These are phyloP conservation scores for Acacia confusa DNA, from an alignment of 306 rosid genomes.

Conservation along the genomic window DNA sequence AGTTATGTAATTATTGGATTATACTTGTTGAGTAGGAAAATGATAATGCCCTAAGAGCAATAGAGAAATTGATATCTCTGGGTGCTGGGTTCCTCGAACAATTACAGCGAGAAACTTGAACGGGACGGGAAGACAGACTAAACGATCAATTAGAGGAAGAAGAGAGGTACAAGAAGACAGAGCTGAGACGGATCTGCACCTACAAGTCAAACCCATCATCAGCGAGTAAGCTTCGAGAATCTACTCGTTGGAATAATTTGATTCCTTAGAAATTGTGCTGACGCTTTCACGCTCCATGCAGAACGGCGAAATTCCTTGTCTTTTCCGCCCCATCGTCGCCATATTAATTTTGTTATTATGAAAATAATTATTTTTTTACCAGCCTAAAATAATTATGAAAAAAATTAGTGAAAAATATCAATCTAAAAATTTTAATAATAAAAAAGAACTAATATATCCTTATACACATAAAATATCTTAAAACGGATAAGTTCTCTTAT, in stretches of 20 bases:
- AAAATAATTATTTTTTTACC: background rate
- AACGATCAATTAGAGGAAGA: background rate
- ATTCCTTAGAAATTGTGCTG: background rate
- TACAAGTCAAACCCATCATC: constrained; percentile 9
- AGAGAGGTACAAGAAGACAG: background rate
- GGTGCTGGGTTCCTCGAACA: background rate
- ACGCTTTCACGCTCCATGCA: background rate
- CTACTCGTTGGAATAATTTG: background rate
- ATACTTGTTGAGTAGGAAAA: background rate
- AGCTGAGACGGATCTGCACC: background rate
- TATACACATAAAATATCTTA: too few species aligned
- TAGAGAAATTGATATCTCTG: background rate
- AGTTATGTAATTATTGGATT: background rate
- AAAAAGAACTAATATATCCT: too few species aligned
- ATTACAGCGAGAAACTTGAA: background rate
- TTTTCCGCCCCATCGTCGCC: too few species aligned
- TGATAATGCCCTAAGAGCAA: background rate
- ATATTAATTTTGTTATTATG: background rate
- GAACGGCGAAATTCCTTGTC: too few species aligned
- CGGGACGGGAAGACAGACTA: background rate
- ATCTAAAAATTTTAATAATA: too few species aligned
- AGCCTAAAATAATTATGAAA: too few species aligned
- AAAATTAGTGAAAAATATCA: too few species aligned
- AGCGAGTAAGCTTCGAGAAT: background rate
- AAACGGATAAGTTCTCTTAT: too few species aligned